Evolutionary conservation across 306 rosid species (phyloP), one percentile per base, ranked within the genome.

Genomic region (Comarum palustre): DNA sequence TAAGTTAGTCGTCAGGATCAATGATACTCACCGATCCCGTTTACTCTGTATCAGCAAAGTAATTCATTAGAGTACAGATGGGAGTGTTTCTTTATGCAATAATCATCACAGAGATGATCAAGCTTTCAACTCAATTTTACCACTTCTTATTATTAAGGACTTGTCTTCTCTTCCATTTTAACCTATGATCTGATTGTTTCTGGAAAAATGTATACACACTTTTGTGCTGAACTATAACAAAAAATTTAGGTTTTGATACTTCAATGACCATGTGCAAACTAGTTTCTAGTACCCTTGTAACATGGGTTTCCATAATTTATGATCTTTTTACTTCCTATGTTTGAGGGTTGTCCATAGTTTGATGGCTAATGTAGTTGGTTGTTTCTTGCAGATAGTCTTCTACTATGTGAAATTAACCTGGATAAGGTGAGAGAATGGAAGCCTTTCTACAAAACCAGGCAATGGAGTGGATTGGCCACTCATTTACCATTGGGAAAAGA

Each of bases 361-460:
- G 60, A 66, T 52, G 51, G 32, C 50, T 75, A 36, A 22, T 54
- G 73, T 76, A 73, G 61, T 75, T 65, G 51, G 71, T 36, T 73
- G 61, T 82, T 71, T 78, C 73, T 82, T 82, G 77, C 82, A 94
- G 98, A 76, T 83, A 78, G 91, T 69, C 86, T 76, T 80, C 83
- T 74, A 34, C 75, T 85, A 46, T 92, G 87, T 43, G 98, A 91
- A 86, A 89, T 91, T 73, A 89, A 89, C 83, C 85, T 89, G 90
- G 98, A 91, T 80, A 94, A 94, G 91, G 88, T 94, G 82, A 85
- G 84, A 41, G 57, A 83, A 45, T 91, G 97, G 98, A 94, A 82
- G 82, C 90, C 96, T 65, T 86, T 91, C 69, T 76, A 84, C 86
- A 89, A 89, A 80, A 66, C 59, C 24, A 82, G 92, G 83, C 89